Conservation (phyloP, 768 basidiomycete genomes). For the Sistotremastrum suecicum region DNA sequence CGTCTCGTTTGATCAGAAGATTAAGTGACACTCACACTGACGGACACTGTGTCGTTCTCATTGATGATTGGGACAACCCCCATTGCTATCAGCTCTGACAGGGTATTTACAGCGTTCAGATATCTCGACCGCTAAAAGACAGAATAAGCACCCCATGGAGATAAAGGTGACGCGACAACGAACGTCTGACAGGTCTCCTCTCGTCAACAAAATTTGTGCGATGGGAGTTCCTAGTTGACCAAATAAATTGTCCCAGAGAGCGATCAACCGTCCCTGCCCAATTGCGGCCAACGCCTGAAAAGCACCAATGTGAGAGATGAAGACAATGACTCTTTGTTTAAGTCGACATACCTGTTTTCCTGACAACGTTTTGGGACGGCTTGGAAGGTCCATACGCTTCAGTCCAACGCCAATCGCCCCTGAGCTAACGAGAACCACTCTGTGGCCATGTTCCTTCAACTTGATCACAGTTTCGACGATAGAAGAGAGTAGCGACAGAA, state of each 20-base stretch:
- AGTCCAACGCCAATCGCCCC: constrained; percentile 97
- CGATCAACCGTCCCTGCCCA: constrained; percentile 92
- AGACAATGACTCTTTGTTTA: not conserved
- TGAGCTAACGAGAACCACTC: constrained; percentile 89
- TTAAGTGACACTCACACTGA: constrained; percentile 53
- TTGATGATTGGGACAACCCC: constrained; percentile 97
- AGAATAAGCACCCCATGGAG: constrained; percentile 3
- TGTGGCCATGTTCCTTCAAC: constrained; percentile 70
- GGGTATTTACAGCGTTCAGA: constrained; percentile 90
- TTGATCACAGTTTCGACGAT: constrained; percentile 83
- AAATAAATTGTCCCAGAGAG: constrained; percentile 94
- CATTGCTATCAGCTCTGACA: constrained; percentile 82
- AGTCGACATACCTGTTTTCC: constrained; percentile 71
- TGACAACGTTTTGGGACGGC: constrained; percentile 67
- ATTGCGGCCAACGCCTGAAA: constrained; percentile 86
- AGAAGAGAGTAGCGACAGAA: constrained; percentile 81
- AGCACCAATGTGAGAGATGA: constrained; percentile 4
- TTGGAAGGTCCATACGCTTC: constrained; percentile 76
- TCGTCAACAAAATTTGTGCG: constrained; percentile 85
- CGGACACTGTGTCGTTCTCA: constrained; percentile 97
- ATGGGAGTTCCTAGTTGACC: constrained; percentile 89
- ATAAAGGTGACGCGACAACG: constrained; percentile 11
- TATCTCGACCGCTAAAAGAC: constrained; percentile 73
- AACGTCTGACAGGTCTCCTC: constrained; percentile 96
- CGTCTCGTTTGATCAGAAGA: not conserved